A percentile compares a stretch with the other conserved stretches of the same genome.
Evolutionary conservation across 2,329 filamentous ascomycete species (phyloP).

Genomic region (Colletotrichum neosansevieriae): DNA sequence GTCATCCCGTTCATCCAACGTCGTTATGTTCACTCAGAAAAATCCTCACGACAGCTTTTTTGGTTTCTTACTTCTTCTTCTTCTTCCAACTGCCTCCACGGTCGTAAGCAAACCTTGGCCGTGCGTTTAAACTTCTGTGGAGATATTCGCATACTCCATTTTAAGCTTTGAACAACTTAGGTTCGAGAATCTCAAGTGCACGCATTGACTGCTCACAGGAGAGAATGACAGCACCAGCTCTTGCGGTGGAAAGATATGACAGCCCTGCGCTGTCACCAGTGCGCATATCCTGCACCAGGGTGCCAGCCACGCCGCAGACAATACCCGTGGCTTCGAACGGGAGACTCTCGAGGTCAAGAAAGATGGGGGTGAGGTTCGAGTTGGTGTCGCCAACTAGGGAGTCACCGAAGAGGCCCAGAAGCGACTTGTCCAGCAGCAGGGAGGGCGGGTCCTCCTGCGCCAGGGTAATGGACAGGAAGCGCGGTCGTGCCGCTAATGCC

Average conservation of each 20-base stretch:
- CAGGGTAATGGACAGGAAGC: conserved; percentile 80
- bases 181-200: conserved; percentile 77
- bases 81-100: neutral
- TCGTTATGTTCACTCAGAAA: conserved; percentile 15
- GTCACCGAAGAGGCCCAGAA: conserved; percentile 76
- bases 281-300: conserved; percentile 79
- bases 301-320: conserved; percentile 91
- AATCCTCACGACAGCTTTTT: neutral
- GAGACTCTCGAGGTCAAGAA: conserved; percentile 83
- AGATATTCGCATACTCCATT: neutral
- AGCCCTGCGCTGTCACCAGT: conserved; percentile 75
- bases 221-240: conserved; percentile 90
- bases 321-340: conserved; percentile 93
- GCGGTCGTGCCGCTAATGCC: conserved; percentile 71
- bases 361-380: conserved; percentile 84
- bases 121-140: neutral
- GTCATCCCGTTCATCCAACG: conserved; percentile 28
- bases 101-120: neutral
- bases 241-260: conserved; percentile 89
- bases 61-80: neutral
- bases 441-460: conserved; percentile 81
- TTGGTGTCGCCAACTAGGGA: conserved; percentile 81
- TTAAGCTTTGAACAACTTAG: conserved; percentile 56
- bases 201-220: conserved; percentile 78
- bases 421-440: conserved; percentile 76